Conservation (phyloP, 2,329 filamentous ascomycete species). For the Exophiala oligosperma region DNA sequence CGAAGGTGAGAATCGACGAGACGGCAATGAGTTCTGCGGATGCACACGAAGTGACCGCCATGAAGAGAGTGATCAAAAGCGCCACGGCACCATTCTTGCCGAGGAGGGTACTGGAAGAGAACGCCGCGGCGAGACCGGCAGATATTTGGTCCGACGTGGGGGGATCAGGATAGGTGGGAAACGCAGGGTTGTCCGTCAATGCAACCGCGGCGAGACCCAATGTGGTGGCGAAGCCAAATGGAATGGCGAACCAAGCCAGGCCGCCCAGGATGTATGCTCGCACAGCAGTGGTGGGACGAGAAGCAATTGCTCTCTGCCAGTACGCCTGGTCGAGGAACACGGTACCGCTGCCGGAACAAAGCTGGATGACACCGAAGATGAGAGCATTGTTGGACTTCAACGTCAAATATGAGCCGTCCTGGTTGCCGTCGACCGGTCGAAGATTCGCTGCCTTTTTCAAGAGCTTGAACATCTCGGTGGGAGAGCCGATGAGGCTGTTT, state of each 20-base stretch:
- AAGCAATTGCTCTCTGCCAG: conserved; percentile 48
- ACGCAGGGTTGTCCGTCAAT: conserved; percentile 43
- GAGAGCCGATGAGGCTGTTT: conserved; percentile 70
- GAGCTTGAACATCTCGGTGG: conserved; percentile 52
- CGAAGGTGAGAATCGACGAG: conserved; percentile 83
- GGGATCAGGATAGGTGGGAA: conserved; percentile 39
- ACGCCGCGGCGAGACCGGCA: conserved; percentile 30
- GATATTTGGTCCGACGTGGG: conserved; percentile 28
- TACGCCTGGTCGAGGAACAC: conserved; percentile 47
- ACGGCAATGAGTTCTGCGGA: conserved; percentile 84
- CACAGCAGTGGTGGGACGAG: conserved; percentile 39
- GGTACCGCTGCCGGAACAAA: conserved; percentile 37
- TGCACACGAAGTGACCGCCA: conserved; percentile 71
- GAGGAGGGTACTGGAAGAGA: conserved; percentile 29
- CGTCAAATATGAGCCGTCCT: conserved; percentile 56
- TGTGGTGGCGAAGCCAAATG: conserved; percentile 48
- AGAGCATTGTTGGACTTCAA: conserved; percentile 51
- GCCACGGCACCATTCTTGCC: conserved; percentile 31
- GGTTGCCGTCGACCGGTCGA: conserved; percentile 53
- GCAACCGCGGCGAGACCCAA: conserved; percentile 48
- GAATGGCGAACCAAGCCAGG: conserved; percentile 51
- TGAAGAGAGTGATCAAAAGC: conserved; percentile 32
- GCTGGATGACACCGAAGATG: conserved; percentile 47
- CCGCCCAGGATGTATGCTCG: conserved; percentile 43
- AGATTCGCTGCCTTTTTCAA: conserved; percentile 46